Evolutionary conservation across 1,284 basidiomycete species (phyloP), one percentile per base, ranked within the genome.

Genomic region (Ceratobasidium sp.): DNA sequence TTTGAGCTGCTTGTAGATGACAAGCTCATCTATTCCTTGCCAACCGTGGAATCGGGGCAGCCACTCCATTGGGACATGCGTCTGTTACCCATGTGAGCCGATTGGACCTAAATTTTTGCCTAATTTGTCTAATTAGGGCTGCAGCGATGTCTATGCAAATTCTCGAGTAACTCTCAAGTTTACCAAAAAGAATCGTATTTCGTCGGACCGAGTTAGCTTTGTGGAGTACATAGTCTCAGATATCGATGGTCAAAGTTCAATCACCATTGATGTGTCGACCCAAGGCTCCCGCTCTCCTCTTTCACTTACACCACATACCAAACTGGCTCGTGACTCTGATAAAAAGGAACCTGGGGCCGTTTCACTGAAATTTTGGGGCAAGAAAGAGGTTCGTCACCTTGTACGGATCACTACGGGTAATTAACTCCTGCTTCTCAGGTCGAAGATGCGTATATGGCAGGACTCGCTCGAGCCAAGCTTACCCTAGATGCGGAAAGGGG

Each of bases 51-150:
- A 1, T 32, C 60, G 1, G 26, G 60, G 14, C 45, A 50, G 2
- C 26, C 43, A 2, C 45, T 62, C 14, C 60, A 32, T 12, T 62
- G 60, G 60, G 28, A 62, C n/a, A 30, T 62, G 32, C 45, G 43
- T 9, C n/a, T 48, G 32, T 21, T 62, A 18, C 60, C 60, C n/a
- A 48, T 16, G 60, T 62, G 1, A 48, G 28, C 34, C 23, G 28
- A 9, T 23, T 16, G 28, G 1, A 10, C 14, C 45, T 41, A 3
- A 26, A 12, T 12, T 16, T 12, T 43, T 5, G 36, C 39, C 10
- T 18, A 26, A 2, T 45, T 34, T 23, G n/a, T n/a, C 4, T 23
- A 23, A 6, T 10, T 21, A 1, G 16, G 5, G 2, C 28, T 48
- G 16, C 12, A 62, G 60, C 16, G 45, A 62, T 30, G 60, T 48